These are phyloP conservation scores for Coemansia sp. DNA, from an alignment of 192 early-diverging fungal species.

Conservation along the genomic window DNA sequence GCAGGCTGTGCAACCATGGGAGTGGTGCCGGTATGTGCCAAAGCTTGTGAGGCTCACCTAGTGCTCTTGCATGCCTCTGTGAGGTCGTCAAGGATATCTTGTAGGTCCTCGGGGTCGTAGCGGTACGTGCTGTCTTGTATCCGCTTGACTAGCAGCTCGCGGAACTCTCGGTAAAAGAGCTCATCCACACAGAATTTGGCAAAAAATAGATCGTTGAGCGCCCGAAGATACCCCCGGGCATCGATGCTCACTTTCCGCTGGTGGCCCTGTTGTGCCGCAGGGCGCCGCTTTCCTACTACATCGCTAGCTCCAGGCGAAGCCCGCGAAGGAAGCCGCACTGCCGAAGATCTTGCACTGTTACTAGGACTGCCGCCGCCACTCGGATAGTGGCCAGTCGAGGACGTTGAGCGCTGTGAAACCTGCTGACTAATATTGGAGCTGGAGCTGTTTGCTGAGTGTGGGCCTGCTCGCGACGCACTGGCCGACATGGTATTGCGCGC, in stretches of 20 bases:
- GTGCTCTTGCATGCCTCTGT: constrained; percentile 48
- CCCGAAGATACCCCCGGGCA: constrained; percentile 40
- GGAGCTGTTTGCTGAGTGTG: constrained; percentile 38
- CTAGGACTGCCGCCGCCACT: not conserved
- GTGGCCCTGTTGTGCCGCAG: constrained; percentile 12
- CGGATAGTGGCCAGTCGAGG: constrained; percentile 19
- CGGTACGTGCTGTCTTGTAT: constrained; percentile 49
- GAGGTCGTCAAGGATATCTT: constrained; percentile 46
- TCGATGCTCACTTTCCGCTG: constrained; percentile 40
- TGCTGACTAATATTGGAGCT: constrained; percentile 38
- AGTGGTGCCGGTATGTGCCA: not conserved
- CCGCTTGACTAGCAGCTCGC: constrained; percentile 49
- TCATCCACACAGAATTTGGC: constrained; percentile 54
- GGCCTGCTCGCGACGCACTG: constrained; percentile 18
- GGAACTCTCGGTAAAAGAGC: constrained; percentile 49
- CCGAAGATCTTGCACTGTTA: constrained; percentile 2
- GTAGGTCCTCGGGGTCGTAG: constrained; percentile 40
- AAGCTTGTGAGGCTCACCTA: constrained; percentile 28
- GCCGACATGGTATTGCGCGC: constrained; percentile 25
- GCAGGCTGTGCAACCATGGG: not conserved
- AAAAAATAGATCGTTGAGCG: constrained; percentile 54
- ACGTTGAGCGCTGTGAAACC: constrained; percentile 15
- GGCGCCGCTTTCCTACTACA: constrained; percentile 6
- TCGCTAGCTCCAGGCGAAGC: constrained; percentile 11
- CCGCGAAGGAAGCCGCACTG: constrained; percentile 9